phyloP scores from a whole-genome alignment of 352 stramenopile species.

The Phytopythium sindhum region DNA sequence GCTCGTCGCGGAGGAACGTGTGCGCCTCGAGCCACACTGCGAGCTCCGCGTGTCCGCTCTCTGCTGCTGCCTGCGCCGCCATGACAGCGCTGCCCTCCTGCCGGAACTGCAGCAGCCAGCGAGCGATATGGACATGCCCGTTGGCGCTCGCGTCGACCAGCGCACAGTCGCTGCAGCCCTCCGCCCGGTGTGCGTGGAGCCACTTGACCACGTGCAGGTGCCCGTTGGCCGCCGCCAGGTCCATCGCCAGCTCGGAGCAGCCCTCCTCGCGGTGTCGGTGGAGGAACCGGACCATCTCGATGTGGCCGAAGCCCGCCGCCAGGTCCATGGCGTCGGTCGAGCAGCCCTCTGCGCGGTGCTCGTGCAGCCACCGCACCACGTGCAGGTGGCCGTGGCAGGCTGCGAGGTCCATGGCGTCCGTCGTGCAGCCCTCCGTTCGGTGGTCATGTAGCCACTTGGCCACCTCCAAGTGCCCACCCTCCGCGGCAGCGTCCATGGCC shows the following conservation, averaged over 20 bases:
- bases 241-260: constrained; percentile 27
- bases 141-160: constrained; percentile 34
- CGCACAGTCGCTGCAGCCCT: constrained; percentile 42
- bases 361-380: constrained; percentile 60
- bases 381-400: constrained; percentile 50
- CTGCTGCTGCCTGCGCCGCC: constrained; percentile 19
- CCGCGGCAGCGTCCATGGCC: constrained; percentile 57
- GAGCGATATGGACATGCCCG: constrained; percentile 34
- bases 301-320: constrained; percentile 19
- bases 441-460: constrained; percentile 56
- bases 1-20: constrained; percentile 14
- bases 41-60: constrained; percentile 10
- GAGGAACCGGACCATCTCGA: constrained; percentile 30
- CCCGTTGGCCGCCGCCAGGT: constrained; percentile 23
- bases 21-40: constrained; percentile 18
- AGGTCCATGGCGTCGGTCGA: constrained; percentile 29
- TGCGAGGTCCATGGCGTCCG: constrained; percentile 65
- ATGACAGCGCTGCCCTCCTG: constrained; percentile 22
- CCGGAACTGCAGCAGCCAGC: constrained; percentile 41
- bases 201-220: constrained; percentile 29
- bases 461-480: constrained; percentile 54
- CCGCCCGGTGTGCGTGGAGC: constrained; percentile 24
- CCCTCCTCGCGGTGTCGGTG: constrained; percentile 23
- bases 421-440: constrained; percentile 49
- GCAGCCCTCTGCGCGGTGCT: constrained; percentile 46